phyloP scores from a whole-genome alignment of 768 basidiomycete species.

The Psilocybe tampanensis region DNA sequence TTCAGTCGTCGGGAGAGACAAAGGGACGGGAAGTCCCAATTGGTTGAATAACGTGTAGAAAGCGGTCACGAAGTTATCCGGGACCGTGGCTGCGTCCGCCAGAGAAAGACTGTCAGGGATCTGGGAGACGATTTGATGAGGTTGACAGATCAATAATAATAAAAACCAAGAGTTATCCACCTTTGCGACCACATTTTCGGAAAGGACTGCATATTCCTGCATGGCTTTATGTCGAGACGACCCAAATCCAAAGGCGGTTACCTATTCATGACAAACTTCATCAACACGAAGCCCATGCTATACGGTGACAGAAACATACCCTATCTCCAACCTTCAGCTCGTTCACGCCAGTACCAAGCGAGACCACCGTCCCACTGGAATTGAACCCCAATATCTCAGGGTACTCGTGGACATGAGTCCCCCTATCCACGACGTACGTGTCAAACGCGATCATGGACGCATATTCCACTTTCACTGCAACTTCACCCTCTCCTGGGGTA shows the following conservation, averaged over 20 bases:
- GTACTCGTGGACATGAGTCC: constrained; percentile 29
- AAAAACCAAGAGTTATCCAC: constrained; percentile 23
- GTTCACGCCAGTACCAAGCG: constrained; percentile 35
- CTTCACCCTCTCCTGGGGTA: constrained; percentile 35
- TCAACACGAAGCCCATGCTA: neutral
- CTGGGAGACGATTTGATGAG: constrained; percentile 22
- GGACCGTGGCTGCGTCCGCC: constrained; percentile 37
- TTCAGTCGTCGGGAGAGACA: constrained; percentile 29
- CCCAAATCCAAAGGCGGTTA: constrained; percentile 29
- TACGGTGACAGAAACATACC: constrained; percentile 27
- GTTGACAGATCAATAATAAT: neutral
- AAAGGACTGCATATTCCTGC: constrained; percentile 38
- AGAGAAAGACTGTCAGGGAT: constrained; percentile 42
- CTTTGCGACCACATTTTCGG: constrained; percentile 35
- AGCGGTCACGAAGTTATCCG: constrained; percentile 45
- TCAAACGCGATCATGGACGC: constrained; percentile 43
- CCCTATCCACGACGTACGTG: constrained; percentile 38
- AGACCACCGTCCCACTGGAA: constrained; percentile 38
- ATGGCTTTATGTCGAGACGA: constrained; percentile 30
- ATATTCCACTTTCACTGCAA: constrained; percentile 43
- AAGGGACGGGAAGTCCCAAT: constrained; percentile 37
- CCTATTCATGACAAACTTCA: constrained; percentile 11
- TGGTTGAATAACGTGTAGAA: constrained; percentile 43
- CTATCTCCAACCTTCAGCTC: constrained; percentile 40
- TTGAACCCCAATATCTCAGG: constrained; percentile 41